Percentiles rank a stretch among this genome's conserved stretches.
These are phyloP conservation scores for Saturnispora bothae DNA, from an alignment of 805 yeast species.

Conservation along the genomic window DNA sequence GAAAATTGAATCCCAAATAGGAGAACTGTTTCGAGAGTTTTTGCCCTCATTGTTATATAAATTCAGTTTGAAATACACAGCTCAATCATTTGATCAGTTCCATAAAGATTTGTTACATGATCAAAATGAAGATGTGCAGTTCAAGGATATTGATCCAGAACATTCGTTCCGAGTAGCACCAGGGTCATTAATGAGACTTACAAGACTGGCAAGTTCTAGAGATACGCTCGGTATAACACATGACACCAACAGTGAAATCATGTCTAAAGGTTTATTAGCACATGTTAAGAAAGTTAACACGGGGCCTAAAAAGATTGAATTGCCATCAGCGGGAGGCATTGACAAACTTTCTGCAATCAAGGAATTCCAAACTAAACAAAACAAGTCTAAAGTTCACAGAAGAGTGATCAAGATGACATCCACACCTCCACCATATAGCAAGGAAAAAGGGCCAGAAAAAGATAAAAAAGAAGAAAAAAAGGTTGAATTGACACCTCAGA, in stretches of 20 bases:
- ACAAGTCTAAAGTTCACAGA: slow-evolving; percentile 3
- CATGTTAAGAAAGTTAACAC: slow-evolving; percentile 1
- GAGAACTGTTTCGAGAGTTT: slow-evolving; percentile 74
- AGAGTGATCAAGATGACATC: slow-evolving; percentile 7
- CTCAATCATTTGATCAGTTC: slow-evolving; percentile 28
- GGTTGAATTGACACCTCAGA: too few species aligned
- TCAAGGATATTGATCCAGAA: slow-evolving; percentile 44
- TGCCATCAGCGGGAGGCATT: neutral
- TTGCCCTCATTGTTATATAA: slow-evolving; percentile 73
- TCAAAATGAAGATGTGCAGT: slow-evolving; percentile 27
- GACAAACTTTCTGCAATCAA: slow-evolving; percentile 2
- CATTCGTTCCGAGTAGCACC: slow-evolving; percentile 49
- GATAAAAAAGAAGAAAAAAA: too few species aligned
- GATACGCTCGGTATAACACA: slow-evolving; percentile 49
- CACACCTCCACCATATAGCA: slow-evolving; percentile 3
- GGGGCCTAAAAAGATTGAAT: slow-evolving; percentile 2
- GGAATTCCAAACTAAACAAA: slow-evolving; percentile 3
- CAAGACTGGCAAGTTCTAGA: slow-evolving; percentile 61
- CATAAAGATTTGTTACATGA: slow-evolving; percentile 26
- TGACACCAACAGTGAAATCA: slow-evolving; percentile 5
- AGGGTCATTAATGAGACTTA: slow-evolving; percentile 55
- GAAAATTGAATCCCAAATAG: slow-evolving; percentile 71
- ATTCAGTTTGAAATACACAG: slow-evolving; percentile 56
- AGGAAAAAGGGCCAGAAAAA: too few species aligned
- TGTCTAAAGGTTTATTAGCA: slow-evolving; percentile 1